Evolutionary conservation across 2,329 filamentous ascomycete species (phyloP).

Genomic region (Akanthomyces muscarius): DNA sequence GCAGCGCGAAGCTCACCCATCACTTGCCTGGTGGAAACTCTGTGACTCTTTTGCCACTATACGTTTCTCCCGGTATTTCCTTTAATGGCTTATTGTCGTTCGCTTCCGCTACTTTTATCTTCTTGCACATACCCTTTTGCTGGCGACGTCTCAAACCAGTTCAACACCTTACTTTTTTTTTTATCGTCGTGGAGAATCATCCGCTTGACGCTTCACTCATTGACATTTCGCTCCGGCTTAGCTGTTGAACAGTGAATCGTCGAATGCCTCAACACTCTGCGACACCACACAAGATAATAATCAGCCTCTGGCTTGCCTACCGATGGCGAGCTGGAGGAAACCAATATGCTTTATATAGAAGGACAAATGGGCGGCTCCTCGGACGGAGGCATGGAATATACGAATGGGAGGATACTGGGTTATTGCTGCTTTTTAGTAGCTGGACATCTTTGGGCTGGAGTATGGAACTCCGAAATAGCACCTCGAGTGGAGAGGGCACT

Average conservation of each 20-base stretch:
- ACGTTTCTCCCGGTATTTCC: conserved; percentile 11
- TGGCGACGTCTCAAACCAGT: conserved; percentile 16
- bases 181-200: not conserved
- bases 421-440: conserved; percentile 3
- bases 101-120: conserved; percentile 16
- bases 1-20: conserved; percentile 14
- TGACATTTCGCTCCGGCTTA: conserved; percentile 12
- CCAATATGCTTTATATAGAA: conserved; percentile 14
- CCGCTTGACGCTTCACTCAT: conserved; percentile 8
- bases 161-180: conserved; percentile 12
- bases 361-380: not conserved
- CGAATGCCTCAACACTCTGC: conserved; percentile 6
- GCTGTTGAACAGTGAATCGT: conserved; percentile 15
- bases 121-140: conserved; percentile 18
- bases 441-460: not conserved
- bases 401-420: not conserved
- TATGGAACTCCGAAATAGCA: not conserved
- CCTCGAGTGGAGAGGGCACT: conserved; percentile 10
- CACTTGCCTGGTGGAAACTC: conserved; percentile 6
- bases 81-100: conserved; percentile 11
- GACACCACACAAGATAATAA: conserved; percentile 13
- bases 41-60: not conserved
- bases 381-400: not conserved
- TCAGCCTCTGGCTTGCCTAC: not conserved
- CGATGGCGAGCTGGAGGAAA: not conserved